Percentiles rank a stretch among this genome's conserved stretches.
phyloP scores from a whole-genome alignment of 345 rosid species.

The Zanthoxylum bungeanum region DNA sequence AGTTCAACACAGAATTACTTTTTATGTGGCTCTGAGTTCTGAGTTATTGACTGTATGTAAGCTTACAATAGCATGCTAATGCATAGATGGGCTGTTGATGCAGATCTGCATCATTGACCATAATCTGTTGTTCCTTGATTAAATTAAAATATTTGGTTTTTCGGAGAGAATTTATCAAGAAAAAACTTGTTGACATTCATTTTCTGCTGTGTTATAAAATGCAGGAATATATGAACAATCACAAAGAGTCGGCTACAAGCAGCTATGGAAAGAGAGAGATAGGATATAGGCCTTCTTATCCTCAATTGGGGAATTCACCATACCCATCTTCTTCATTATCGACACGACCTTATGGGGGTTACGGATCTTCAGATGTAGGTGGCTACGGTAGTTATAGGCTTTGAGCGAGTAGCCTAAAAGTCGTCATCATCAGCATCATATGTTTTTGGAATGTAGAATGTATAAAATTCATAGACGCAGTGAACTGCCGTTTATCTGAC shows the following conservation, averaged over 20 bases:
- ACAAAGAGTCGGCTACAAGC: conserved; percentile 35
- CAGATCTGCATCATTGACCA: not conserved
- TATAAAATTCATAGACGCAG: not conserved
- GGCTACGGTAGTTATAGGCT: conserved; percentile 40
- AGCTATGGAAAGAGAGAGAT: conserved; percentile 32
- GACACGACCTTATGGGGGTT: conserved; percentile 31
- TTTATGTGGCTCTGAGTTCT: not conserved
- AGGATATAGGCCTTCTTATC: conserved; percentile 32
- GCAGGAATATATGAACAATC: conserved; percentile 47
- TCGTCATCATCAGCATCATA: not conserved
- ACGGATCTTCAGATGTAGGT: conserved; percentile 34
- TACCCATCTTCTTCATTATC: conserved; percentile 31
- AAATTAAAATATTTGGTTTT: not conserved
- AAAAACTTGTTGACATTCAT: not conserved
- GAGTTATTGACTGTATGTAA: not conserved
- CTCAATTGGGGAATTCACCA: conserved; percentile 27
- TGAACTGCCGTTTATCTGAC: conserved; percentile 6
- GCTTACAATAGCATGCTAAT: not conserved
- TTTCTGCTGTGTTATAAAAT: not conserved
- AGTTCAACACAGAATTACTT: not conserved
- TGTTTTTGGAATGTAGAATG: conserved; percentile 3
- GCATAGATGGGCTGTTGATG: not conserved
- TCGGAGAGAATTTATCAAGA: not conserved
- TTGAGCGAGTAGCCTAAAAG: conserved; percentile 8
- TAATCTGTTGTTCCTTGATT: not conserved